Evolutionary conservation across 2,329 filamentous ascomycete genomes (phyloP), one percentile per base, ranked within the genome.

Genomic region (Botryotinia globosa): DNA sequence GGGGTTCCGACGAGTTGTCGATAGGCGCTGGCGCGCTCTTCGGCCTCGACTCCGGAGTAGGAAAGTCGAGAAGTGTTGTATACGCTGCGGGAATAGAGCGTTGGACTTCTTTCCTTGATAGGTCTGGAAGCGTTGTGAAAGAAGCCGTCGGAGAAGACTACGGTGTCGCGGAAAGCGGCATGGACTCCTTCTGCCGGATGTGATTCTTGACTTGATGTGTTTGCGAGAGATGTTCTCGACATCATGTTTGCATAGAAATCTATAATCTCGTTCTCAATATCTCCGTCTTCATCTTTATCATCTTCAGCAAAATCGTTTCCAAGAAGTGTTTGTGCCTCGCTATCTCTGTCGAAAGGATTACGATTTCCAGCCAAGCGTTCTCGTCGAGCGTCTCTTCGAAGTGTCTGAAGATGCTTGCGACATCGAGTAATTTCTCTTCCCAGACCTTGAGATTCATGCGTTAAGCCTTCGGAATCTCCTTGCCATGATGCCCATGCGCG

Each of bases 371-470:
- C n/a, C 8, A 67, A 56, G 39, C 54, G 16, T 32, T 68, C 65
- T 68, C 65, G 29, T 32, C 18, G n/a, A 3, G 48, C 82, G 32
- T 84, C 82, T 81, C 83, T 69, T 85, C 84, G 25, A 84, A 80
- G 58, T 83, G 80, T 48, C 77, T 77, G 9, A 80, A 80, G 18
- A 81, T 79, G 70, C 84, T 84, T 84, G 29, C 58, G 32, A 20
- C 29, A 70, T 70, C 14, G 18, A 4, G 71, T 37, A 6, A 79
- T 73, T 34, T 76, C 74, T n/a, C 56, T 73, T n/a, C 69, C 76
- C 2, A 78, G 51, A 3, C 3, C 29, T 10, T 73, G 48, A 62
- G 73, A 74, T 9, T 73, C 72, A 10, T 14, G 16, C 3, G 20
- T 51, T 10, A 79, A 69, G 10, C 44, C 65, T 1, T 73, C 56